These are phyloP conservation scores for Crassisporium funariophilum DNA, from an alignment of 768 basidiomycete genomes.

Conservation along the genomic window DNA sequence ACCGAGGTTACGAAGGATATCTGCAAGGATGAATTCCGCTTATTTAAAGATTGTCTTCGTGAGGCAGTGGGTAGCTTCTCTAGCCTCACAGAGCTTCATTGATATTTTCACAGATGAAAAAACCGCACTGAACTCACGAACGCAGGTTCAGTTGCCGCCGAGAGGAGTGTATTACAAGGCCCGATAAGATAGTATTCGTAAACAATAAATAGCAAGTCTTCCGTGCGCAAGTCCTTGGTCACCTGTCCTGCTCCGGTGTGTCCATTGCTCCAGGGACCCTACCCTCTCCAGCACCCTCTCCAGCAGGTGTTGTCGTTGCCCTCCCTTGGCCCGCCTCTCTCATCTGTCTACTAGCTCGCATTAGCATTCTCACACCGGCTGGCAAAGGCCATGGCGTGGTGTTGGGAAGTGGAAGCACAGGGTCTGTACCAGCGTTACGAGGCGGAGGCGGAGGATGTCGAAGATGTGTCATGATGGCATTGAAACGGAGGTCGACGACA, in stretches of 20 bases:
- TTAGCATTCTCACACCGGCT: slow-evolving; percentile 49
- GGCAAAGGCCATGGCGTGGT: slow-evolving; percentile 58
- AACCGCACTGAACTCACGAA: slow-evolving; percentile 6
- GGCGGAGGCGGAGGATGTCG: slow-evolving; percentile 48
- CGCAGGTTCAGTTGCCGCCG: no score
- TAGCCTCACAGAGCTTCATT: background rate
- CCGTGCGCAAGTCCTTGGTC: slow-evolving; percentile 8
- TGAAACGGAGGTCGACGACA: slow-evolving; percentile 65
- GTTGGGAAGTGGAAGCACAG: slow-evolving; percentile 59
- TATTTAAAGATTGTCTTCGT: slow-evolving; percentile 82
- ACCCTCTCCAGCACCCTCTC: slow-evolving; percentile 14
- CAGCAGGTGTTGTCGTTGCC: slow-evolving; percentile 23
- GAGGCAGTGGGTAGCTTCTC: slow-evolving; percentile 57
- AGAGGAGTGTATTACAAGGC: no score
- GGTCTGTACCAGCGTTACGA: slow-evolving; percentile 27
- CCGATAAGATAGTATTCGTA: slow-evolving; percentile 1
- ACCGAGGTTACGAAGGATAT: slow-evolving; percentile 82
- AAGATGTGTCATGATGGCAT: slow-evolving; percentile 56
- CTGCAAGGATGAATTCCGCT: slow-evolving; percentile 82
- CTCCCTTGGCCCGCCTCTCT: slow-evolving; percentile 34
- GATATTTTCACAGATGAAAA: slow-evolving; percentile 23
- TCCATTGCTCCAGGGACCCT: slow-evolving; percentile 40
- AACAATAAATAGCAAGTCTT: slow-evolving; percentile 10
- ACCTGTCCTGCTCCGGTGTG: slow-evolving; percentile 23
- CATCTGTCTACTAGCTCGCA: slow-evolving; percentile 49